Conservation (phyloP, 176 grass and related monocot species). For the Raddia distichophylla region DNA sequence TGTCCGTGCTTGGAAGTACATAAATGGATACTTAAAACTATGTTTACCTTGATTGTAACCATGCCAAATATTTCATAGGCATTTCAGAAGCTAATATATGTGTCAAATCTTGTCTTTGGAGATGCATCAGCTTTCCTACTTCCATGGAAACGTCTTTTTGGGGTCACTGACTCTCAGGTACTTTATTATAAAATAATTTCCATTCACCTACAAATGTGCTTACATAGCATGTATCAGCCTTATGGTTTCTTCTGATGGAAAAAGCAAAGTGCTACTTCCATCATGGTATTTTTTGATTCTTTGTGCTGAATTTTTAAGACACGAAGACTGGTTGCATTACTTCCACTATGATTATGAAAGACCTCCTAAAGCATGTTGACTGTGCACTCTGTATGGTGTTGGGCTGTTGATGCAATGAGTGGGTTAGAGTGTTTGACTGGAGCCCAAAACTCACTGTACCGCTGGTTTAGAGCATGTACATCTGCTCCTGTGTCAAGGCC, state of each 20-base stretch:
- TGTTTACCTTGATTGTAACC: constrained; percentile 34
- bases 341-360: neutral
- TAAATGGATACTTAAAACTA: constrained; percentile 17
- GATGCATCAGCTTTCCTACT: constrained; percentile 90
- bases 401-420: constrained; percentile 11
- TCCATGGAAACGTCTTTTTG: constrained; percentile 98
- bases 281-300: neutral
- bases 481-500: too few relatives aligned
- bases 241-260: constrained; percentile 26
- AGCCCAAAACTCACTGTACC: neutral
- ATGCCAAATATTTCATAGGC: constrained; percentile 57
- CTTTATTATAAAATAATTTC: constrained; percentile 21
- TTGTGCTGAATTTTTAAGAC: constrained; percentile 15
- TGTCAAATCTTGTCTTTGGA: constrained; percentile 97
- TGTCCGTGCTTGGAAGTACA: constrained; percentile 42
- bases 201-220: constrained; percentile 1
- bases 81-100: constrained; percentile 98
- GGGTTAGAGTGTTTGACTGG: neutral
- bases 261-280: neutral
- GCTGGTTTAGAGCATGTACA: too few relatives aligned
- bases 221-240: neutral
- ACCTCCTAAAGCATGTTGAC: constrained; percentile 12
- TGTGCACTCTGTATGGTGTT: constrained; percentile 8
- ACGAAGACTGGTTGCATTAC: constrained; percentile 20
- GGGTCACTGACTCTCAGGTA: constrained; percentile 98